phyloP scores from a whole-genome alignment of 805 yeast species.

The Spathaspora passalidarum region DNA sequence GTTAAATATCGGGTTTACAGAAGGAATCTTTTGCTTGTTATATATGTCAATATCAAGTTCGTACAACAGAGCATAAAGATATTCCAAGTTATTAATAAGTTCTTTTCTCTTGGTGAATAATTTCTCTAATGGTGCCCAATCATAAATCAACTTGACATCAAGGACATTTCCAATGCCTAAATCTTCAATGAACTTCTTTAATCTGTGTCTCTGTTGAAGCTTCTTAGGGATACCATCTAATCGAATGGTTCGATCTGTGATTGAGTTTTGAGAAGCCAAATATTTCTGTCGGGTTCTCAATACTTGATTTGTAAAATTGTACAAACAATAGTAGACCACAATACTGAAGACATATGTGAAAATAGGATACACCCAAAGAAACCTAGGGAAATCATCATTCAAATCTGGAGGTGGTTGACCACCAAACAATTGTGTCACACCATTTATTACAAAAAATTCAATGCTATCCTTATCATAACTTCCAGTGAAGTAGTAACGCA shows the following conservation, averaged over 20 bases:
- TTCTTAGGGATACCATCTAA: slow-evolving; percentile 52
- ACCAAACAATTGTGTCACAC: not conserved
- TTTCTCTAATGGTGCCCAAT: slow-evolving; percentile 40
- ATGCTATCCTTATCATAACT: slow-evolving; percentile 41
- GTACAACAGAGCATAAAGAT: slow-evolving; percentile 37
- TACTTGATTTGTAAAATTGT: slow-evolving; percentile 46
- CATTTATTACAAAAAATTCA: not conserved
- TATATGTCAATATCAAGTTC: slow-evolving; percentile 43
- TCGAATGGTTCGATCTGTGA: slow-evolving; percentile 57
- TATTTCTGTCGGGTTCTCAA: slow-evolving; percentile 54
- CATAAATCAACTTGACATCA: slow-evolving; percentile 46
- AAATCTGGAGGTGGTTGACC: slow-evolving; percentile 20
- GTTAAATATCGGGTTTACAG: slow-evolving; percentile 19
- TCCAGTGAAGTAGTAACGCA: slow-evolving; percentile 39
- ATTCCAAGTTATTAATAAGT: slow-evolving; percentile 36
- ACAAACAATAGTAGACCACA: slow-evolving; percentile 44
- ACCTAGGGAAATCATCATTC: slow-evolving; percentile 37
- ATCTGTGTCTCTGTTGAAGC: slow-evolving; percentile 32
- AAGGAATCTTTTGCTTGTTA: slow-evolving; percentile 28
- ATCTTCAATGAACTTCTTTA: slow-evolving; percentile 50
- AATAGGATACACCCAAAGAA: slow-evolving; percentile 50
- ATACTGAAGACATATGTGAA: slow-evolving; percentile 55
- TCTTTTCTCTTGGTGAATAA: slow-evolving; percentile 33
- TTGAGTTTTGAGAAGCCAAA: slow-evolving; percentile 56
- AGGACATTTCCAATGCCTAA: slow-evolving; percentile 56